Percentiles rank a stretch among this genome's conserved stretches.
Evolutionary conservation across 441 rosid genomes (phyloP).

Genomic region (Sinapis alba): DNA sequence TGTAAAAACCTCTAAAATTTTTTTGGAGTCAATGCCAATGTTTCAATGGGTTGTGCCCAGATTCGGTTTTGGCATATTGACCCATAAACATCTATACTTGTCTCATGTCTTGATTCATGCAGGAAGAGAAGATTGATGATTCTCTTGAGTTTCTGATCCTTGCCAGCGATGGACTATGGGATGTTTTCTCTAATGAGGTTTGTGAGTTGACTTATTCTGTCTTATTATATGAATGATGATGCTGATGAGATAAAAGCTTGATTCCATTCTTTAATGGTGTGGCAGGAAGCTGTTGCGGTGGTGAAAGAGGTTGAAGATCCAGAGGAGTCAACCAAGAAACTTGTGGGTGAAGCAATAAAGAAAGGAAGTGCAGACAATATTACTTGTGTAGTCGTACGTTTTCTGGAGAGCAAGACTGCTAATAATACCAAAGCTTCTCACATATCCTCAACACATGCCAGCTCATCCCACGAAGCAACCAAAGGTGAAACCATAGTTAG

Average conservation of each 20-base stretch:
- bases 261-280: background rate
- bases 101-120: slow-evolving; percentile 29
- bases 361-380: slow-evolving; percentile 95
- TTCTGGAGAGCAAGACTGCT: slow-evolving; percentile 44
- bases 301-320: slow-evolving; percentile 70
- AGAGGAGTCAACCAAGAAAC: slow-evolving; percentile 74
- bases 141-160: slow-evolving; percentile 94
- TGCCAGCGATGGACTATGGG: slow-evolving; percentile 98
- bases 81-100: background rate
- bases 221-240: background rate
- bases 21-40: too few species aligned
- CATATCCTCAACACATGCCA: slow-evolving; percentile 5
- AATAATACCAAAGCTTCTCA: slow-evolving; percentile 39
- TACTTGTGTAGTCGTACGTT: slow-evolving; percentile 87
- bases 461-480: slow-evolving; percentile 17
- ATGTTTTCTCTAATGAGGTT: slow-evolving; percentile 94
- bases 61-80: too few species aligned
- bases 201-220: background rate
- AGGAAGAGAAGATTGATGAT: slow-evolving; percentile 89
- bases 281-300: slow-evolving; percentile 80
- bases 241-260: background rate
- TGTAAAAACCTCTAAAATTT: too few species aligned
- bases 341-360: slow-evolving; percentile 75
- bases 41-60: too few species aligned
- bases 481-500: background rate